phyloP scores from a whole-genome alignment of 2,329 filamentous ascomycete genomes.

The Aureobasidium uvarum region DNA sequence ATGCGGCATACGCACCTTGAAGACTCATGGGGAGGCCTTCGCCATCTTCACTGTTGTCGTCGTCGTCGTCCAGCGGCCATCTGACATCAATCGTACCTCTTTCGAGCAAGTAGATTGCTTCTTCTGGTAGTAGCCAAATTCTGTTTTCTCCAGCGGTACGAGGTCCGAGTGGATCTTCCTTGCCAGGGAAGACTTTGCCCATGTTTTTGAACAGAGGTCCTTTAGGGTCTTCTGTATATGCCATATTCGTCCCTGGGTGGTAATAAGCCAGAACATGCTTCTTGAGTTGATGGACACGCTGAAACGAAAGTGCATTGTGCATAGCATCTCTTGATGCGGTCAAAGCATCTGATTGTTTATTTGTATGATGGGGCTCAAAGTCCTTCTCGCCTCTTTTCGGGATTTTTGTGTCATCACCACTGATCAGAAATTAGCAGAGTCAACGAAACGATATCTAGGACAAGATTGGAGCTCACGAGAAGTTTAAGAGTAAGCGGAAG shows the following conservation, averaged over 20 bases:
- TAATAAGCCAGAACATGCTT: slow-evolving; percentile 69
- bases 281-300: slow-evolving; percentile 69
- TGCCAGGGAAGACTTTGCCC: slow-evolving; percentile 62
- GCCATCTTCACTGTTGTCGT: slow-evolving; percentile 49
- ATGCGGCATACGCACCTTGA: slow-evolving; percentile 82
- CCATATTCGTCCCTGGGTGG: slow-evolving; percentile 61
- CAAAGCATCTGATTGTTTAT: slow-evolving; percentile 72
- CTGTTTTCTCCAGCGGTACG: slow-evolving; percentile 35
- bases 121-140: slow-evolving; percentile 85
- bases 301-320: slow-evolving; percentile 79
- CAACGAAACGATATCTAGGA: neutral
- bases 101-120: slow-evolving; percentile 86
- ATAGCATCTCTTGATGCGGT: slow-evolving; percentile 81
- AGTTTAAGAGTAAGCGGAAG: slow-evolving; percentile 68
- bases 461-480: slow-evolving; percentile 44
- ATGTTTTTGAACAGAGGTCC: slow-evolving; percentile 73
- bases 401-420: slow-evolving; percentile 52
- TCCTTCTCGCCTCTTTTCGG: slow-evolving; percentile 96
- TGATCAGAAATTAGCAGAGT: slow-evolving; percentile 27
- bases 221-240: slow-evolving; percentile 67
- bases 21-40: slow-evolving; percentile 80
- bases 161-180: slow-evolving; percentile 46
- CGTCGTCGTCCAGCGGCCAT: slow-evolving; percentile 59
- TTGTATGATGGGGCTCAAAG: slow-evolving; percentile 89
- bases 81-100: slow-evolving; percentile 82